These are phyloP conservation scores for Cadophora luteo-olivacea DNA, from an alignment of 2,329 filamentous ascomycete genomes.

Conservation along the genomic window DNA sequence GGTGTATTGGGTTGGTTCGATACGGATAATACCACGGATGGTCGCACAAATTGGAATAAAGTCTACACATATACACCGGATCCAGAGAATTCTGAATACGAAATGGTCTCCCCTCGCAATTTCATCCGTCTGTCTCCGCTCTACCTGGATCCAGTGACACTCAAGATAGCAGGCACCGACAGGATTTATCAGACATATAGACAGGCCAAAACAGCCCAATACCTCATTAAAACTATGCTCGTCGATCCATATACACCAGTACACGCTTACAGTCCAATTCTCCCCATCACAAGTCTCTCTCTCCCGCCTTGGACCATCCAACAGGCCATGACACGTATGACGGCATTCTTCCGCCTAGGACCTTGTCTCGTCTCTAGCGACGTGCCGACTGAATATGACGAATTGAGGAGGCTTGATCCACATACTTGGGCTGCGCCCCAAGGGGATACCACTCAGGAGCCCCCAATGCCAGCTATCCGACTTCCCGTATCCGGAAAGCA, in stretches of 20 bases:
- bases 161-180: background rate
- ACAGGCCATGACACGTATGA: conserved; percentile 2
- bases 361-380: conserved; percentile 13
- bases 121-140: conserved; percentile 13
- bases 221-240: conserved; percentile 20
- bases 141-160: conserved; percentile 13
- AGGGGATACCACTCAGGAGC: background rate
- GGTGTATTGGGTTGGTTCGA: conserved; percentile 25
- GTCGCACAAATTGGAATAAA: conserved; percentile 9
- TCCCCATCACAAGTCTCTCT: conserved; percentile 21
- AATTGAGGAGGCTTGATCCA: background rate
- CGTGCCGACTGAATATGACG: background rate
- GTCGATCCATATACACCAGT: conserved; percentile 29
- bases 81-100: background rate
- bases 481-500: background rate
- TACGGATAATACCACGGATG: conserved; percentile 1
- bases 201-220: background rate
- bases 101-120: conserved; percentile 3
- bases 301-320: conserved; percentile 20
- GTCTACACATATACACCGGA: background rate
- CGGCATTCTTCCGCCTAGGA: conserved; percentile 17
- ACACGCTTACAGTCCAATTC: conserved; percentile 18
- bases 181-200: background rate
- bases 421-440: background rate
- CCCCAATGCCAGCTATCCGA: background rate